A percentile compares a stretch with the other conserved stretches of the same genome.
phyloP scores from a whole-genome alignment of 129 eudicot species.

The Flaveria ramosissima region DNA sequence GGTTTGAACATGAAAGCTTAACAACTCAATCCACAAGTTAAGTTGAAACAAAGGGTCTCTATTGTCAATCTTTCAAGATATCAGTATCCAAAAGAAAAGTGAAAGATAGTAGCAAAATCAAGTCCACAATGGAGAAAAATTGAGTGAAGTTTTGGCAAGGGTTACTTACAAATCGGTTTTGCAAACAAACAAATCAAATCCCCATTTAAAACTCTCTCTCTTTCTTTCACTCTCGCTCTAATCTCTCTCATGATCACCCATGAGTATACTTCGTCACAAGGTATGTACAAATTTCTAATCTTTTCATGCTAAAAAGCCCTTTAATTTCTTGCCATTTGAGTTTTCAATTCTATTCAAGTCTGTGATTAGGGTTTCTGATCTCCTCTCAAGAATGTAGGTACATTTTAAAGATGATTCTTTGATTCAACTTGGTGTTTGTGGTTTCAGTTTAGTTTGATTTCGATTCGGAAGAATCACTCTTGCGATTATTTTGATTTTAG shows the following conservation, averaged over 20 bases:
- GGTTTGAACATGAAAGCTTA: too few species aligned
- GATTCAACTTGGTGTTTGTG: slow-evolving; percentile 1
- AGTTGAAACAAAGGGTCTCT: slow-evolving; percentile 17
- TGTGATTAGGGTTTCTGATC: slow-evolving; percentile 40
- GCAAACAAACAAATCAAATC: slow-evolving; percentile 39
- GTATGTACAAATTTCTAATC: slow-evolving; percentile 11
- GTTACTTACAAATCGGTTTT: slow-evolving; percentile 42
- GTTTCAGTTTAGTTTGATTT: slow-evolving; percentile 24
- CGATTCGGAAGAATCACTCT: slow-evolving; percentile 8
- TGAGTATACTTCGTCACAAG: slow-evolving; percentile 35
- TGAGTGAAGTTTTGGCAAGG: slow-evolving; percentile 24
- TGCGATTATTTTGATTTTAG: slow-evolving; percentile 1
- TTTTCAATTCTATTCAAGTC: slow-evolving; percentile 9
- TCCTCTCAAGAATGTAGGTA: slow-evolving; percentile 37
- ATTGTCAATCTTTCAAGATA: slow-evolving; percentile 26
- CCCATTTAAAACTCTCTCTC: slow-evolving; percentile 25
- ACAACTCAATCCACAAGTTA: too few species aligned
- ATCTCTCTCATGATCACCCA: slow-evolving; percentile 42
- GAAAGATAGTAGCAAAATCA: not conserved
- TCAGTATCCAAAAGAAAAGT: slow-evolving; percentile 1
- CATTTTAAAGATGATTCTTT: slow-evolving; percentile 12
- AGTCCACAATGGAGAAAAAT: slow-evolving; percentile 24
- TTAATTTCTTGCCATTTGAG: too few species aligned
- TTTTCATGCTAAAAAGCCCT: too few species aligned
- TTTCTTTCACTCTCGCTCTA: not conserved